These are phyloP conservation scores for Rhodotorula kratochvilovae DNA, from an alignment of 768 basidiomycete genomes.

Conservation along the genomic window DNA sequence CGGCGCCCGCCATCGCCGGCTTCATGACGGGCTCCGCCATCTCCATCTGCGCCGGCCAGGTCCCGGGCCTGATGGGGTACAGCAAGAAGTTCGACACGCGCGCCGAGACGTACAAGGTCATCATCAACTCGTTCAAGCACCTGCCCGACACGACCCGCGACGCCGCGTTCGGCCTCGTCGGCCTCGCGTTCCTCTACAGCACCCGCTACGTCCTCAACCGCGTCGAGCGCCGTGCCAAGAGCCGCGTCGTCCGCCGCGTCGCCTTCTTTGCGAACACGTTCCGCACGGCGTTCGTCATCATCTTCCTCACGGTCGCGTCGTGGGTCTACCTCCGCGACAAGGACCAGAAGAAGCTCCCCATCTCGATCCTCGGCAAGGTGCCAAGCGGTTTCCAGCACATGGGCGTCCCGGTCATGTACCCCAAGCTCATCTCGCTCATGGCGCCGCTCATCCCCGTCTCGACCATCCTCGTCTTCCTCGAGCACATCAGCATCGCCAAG, in stretches of 20 bases:
- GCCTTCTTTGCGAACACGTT: slow-evolving; percentile 64
- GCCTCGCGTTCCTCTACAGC: slow-evolving; percentile 55
- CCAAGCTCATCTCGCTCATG: slow-evolving; percentile 46
- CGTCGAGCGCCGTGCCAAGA: slow-evolving; percentile 55
- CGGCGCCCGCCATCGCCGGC: slow-evolving; percentile 59
- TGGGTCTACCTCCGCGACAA: slow-evolving; percentile 68
- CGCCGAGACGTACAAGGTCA: slow-evolving; percentile 73
- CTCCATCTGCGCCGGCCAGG: slow-evolving; percentile 59
- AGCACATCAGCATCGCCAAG: slow-evolving; percentile 86
- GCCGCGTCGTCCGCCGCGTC: slow-evolving; percentile 59
- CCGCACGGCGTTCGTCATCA: slow-evolving; percentile 55
- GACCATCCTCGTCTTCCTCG: slow-evolving; percentile 62
- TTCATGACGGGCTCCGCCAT: slow-evolving; percentile 94
- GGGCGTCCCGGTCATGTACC: slow-evolving; percentile 53
- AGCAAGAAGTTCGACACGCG: slow-evolving; percentile 58
- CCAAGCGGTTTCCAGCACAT: slow-evolving; percentile 56
- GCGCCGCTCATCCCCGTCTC: slow-evolving; percentile 72
- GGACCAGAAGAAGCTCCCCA: slow-evolving; percentile 58
- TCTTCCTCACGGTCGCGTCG: slow-evolving; percentile 73
- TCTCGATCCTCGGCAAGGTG: slow-evolving; percentile 71
- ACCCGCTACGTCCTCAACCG: slow-evolving; percentile 60
- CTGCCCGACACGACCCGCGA: slow-evolving; percentile 60
- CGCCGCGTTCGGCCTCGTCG: slow-evolving; percentile 72
- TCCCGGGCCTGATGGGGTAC: slow-evolving; percentile 73
- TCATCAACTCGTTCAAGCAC: slow-evolving; percentile 88